Evolutionary conservation across 768 basidiomycete species (phyloP).

Genomic region (Tylopilus plumbeoviolaceoides): DNA sequence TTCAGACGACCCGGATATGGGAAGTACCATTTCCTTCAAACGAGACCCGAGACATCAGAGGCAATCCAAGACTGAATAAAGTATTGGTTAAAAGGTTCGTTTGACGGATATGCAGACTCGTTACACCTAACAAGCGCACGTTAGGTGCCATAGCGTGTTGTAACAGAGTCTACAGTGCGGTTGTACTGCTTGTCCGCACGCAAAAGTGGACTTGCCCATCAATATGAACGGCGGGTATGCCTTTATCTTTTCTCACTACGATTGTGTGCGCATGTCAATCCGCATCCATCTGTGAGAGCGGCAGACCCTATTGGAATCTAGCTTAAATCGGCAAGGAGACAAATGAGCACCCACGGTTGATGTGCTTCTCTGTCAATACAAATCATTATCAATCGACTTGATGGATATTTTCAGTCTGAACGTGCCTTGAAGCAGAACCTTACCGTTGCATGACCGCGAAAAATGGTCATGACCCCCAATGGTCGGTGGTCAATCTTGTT

Average conservation of each 20-base stretch:
- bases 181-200: neutral
- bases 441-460: neutral
- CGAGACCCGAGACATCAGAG: neutral
- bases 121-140: slow-evolving; percentile 4
- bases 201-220: neutral
- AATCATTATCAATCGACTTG: slow-evolving; percentile 1
- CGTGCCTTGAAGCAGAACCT: neutral
- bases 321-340: slow-evolving; percentile 15
- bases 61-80: neutral
- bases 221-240: neutral
- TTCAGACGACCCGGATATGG: neutral
- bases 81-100: slow-evolving; percentile 2
- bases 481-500: slow-evolving; percentile 9
- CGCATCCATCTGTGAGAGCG: slow-evolving; percentile 8
- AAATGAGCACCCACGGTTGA: slow-evolving; percentile 6
- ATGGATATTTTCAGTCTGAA: slow-evolving; percentile 3
- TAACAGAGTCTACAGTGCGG: neutral
- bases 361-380: slow-evolving; percentile 5
- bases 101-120: neutral
- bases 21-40: neutral
- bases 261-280: neutral
- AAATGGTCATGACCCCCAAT: neutral
- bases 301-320: slow-evolving; percentile 2
- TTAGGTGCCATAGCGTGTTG: neutral
- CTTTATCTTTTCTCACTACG: slow-evolving; percentile 3